These are phyloP conservation scores for Lizonia empirigonia DNA, from an alignment of 2,329 filamentous ascomycete species.

Conservation along the genomic window DNA sequence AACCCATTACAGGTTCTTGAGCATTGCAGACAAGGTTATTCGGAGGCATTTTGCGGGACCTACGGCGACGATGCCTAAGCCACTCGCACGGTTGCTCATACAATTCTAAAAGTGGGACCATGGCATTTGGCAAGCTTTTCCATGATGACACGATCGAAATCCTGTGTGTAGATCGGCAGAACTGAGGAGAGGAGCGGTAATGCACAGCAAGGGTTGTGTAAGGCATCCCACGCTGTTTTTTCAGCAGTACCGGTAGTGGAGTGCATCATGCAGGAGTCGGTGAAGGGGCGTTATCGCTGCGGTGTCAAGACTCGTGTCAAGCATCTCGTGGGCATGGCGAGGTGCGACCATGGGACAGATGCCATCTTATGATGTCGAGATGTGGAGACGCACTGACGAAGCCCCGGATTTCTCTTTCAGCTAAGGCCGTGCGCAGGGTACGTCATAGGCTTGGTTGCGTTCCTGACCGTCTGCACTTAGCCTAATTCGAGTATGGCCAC, in stretches of 20 bases:
- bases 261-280: background rate
- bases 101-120: slow-evolving; percentile 5
- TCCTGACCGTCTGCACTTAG: background rate
- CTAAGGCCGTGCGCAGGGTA: background rate
- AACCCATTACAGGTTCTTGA: background rate
- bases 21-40: background rate
- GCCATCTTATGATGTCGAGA: too few relatives aligned
- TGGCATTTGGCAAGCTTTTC: slow-evolving; percentile 3
- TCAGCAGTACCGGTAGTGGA: background rate
- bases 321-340: too few relatives aligned
- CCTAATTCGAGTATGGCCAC: background rate
- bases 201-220: background rate
- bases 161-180: background rate
- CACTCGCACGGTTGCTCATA: background rate
- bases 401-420: background rate
- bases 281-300: background rate
- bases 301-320: background rate
- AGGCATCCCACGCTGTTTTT: background rate
- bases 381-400: background rate
- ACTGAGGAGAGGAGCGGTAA: background rate
- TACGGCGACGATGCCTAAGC: background rate
- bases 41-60: background rate
- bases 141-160: background rate
- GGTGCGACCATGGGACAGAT: too few relatives aligned
- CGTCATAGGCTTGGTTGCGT: background rate